These are phyloP conservation scores for Hansenula lynferdii DNA, from an alignment of 1,139 yeast species.

Conservation along the genomic window DNA sequence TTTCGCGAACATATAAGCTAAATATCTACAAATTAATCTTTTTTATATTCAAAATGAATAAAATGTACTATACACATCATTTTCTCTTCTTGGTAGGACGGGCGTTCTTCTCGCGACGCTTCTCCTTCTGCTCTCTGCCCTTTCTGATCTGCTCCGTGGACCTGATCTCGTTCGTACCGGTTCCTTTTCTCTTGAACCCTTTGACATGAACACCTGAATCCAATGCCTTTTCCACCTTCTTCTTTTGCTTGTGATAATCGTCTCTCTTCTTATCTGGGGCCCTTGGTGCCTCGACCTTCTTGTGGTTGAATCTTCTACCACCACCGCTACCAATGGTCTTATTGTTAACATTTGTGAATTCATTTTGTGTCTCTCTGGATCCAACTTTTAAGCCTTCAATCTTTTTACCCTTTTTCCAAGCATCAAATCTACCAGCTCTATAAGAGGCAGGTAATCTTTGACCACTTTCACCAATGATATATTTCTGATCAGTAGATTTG, in stretches of 20 bases:
- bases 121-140: conserved; percentile 62
- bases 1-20: too few relatives aligned
- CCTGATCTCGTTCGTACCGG: conserved; percentile 52
- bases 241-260: conserved; percentile 78
- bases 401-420: conserved; percentile 79
- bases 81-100: conserved; percentile 57
- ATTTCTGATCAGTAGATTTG: conserved; percentile 76
- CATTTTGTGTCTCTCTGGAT: conserved; percentile 38
- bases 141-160: conserved; percentile 76
- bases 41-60: too few relatives aligned
- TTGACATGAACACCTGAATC: conserved; percentile 72
- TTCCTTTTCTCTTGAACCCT: conserved; percentile 51
- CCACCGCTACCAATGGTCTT: conserved; percentile 23
- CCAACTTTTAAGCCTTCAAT: conserved; percentile 52
- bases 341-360: conserved; percentile 9
- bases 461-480: conserved; percentile 93
- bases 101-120: conserved; percentile 80
- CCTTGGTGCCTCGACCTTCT: conserved; percentile 73
- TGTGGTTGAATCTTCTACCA: conserved; percentile 64
- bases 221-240: conserved; percentile 75
- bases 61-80: conserved; percentile 1
- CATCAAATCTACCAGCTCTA: conserved; percentile 86
- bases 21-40: too few relatives aligned
- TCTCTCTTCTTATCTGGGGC: conserved; percentile 87
- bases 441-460: conserved; percentile 89